Percentiles rank a stretch among this genome's conserved stretches.
Evolutionary conservation across 768 basidiomycete species (phyloP).

Genomic region (Russula ochroleuca): DNA sequence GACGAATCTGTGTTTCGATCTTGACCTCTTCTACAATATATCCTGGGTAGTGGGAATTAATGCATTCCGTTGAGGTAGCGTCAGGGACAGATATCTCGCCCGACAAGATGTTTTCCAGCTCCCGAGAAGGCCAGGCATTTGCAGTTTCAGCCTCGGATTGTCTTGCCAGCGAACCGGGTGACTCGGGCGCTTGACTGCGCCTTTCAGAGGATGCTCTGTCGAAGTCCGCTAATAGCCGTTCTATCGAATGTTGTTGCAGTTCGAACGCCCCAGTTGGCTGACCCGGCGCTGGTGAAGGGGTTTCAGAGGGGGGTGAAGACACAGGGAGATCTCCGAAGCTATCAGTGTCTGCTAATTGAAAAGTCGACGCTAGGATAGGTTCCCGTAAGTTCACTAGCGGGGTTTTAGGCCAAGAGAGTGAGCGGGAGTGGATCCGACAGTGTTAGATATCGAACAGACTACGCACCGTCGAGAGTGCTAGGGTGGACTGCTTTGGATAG

Average conservation of each 20-base stretch:
- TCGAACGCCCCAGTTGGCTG: neutral
- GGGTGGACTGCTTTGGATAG: neutral
- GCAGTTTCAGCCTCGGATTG: slow-evolving; percentile 2
- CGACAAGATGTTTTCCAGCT: slow-evolving; percentile 17
- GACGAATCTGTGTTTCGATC: neutral
- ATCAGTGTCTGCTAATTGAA: slow-evolving; percentile 22
- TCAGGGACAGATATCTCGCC: slow-evolving; percentile 4
- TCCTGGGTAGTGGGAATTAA: neutral
- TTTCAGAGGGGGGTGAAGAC: slow-evolving; percentile 21
- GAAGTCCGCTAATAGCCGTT: slow-evolving; percentile 19
- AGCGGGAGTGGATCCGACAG: neutral
- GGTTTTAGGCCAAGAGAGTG: neutral
- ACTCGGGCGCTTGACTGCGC: neutral
- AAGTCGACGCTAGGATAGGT: neutral
- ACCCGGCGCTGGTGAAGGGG: slow-evolving; percentile 9
- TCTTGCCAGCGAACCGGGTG: neutral
- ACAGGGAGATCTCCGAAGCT: slow-evolving; percentile 26
- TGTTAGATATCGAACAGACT: neutral
- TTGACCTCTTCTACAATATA: slow-evolving; percentile 20
- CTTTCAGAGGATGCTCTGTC: slow-evolving; percentile 3
- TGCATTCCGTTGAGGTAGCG: neutral
- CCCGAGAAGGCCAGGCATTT: slow-evolving; percentile 17
- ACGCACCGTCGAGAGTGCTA: slow-evolving; percentile 8
- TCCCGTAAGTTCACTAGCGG: neutral
- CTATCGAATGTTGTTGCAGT: slow-evolving; percentile 10